phyloP scores from a whole-genome alignment of 306 rosid genomes.

The Benincasa hispida region DNA sequence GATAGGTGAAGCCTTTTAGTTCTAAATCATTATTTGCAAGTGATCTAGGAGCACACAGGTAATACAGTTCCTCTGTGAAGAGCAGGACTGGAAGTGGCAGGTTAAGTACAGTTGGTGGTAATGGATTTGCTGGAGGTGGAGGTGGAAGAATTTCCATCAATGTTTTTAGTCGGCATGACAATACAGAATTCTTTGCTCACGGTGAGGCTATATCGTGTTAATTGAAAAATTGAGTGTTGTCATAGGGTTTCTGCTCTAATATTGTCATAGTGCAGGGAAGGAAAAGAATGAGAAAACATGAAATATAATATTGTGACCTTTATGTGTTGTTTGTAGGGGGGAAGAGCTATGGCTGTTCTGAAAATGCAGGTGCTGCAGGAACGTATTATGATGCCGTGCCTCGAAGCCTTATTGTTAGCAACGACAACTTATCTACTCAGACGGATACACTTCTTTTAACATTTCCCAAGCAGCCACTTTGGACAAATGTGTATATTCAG shows the following conservation, averaged over 20 bases:
- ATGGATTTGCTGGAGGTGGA: conserved; percentile 95
- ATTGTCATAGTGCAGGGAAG: not conserved
- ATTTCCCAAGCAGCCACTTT: conserved; percentile 84
- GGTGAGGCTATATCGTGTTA: conserved; percentile 30
- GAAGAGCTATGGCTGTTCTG: conserved; percentile 74
- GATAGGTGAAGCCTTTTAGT: conserved; percentile 5
- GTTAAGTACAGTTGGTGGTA: conserved; percentile 74
- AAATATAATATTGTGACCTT: conserved; percentile 5
- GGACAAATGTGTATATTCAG: conserved; percentile 82
- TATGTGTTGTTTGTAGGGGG: conserved; percentile 51
- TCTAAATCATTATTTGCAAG: conserved; percentile 5
- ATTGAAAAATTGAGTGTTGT: not conserved
- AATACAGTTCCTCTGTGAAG: conserved; percentile 27
- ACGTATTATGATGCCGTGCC: conserved; percentile 94
- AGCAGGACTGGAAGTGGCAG: conserved; percentile 89
- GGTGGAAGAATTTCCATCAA: conserved; percentile 84
- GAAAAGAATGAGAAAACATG: not conserved
- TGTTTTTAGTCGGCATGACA: conserved; percentile 79
- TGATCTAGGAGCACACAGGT: conserved; percentile 20
- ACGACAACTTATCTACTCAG: conserved; percentile 63
- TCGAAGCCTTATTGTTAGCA: conserved; percentile 70
- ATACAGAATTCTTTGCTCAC: conserved; percentile 45
- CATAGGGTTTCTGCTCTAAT: not conserved
- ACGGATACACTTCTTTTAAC: conserved; percentile 85
- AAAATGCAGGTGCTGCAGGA: conserved; percentile 89